These are phyloP conservation scores for Capronia americana DNA, from an alignment of 2,329 filamentous ascomycete genomes.

Conservation along the genomic window DNA sequence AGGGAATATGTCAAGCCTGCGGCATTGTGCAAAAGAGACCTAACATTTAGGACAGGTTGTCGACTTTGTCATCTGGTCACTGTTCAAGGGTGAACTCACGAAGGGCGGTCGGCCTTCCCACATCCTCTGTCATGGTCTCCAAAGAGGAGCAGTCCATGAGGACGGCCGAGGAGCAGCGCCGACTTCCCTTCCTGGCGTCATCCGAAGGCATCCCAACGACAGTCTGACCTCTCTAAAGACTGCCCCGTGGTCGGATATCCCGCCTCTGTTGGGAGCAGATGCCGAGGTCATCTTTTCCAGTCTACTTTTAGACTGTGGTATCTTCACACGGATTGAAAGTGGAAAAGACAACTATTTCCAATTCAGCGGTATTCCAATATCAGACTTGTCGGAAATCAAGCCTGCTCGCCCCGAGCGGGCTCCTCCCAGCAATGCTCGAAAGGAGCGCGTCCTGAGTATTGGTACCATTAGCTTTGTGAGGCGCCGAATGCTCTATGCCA, in stretches of 20 bases:
- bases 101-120: conserved; percentile 67
- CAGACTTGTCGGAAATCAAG: conserved; percentile 15
- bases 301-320: conserved; percentile 75
- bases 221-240: conserved; percentile 72
- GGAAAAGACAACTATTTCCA: conserved; percentile 75
- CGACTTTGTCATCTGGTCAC: conserved; percentile 76
- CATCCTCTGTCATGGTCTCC: conserved; percentile 83
- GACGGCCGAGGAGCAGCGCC: conserved; percentile 45
- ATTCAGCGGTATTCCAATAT: conserved; percentile 66
- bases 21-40: background rate
- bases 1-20: conserved; percentile 32
- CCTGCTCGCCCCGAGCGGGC: too few relatives aligned
- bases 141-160: conserved; percentile 43
- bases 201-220: conserved; percentile 69
- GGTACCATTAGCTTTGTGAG: conserved; percentile 65
- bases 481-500: conserved; percentile 84
- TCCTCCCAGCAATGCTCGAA: background rate
- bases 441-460: background rate
- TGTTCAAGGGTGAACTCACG: conserved; percentile 66
- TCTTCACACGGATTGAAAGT: conserved; percentile 70
- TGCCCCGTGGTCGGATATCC: conserved; percentile 75
- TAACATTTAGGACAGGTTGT: conserved; percentile 64
- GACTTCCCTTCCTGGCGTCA: conserved; percentile 68
- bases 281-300: conserved; percentile 80
- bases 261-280: conserved; percentile 74